These are phyloP conservation scores for Chlorella sp. DNA, from an alignment of 139 green algal genomes.

Conservation along the genomic window DNA sequence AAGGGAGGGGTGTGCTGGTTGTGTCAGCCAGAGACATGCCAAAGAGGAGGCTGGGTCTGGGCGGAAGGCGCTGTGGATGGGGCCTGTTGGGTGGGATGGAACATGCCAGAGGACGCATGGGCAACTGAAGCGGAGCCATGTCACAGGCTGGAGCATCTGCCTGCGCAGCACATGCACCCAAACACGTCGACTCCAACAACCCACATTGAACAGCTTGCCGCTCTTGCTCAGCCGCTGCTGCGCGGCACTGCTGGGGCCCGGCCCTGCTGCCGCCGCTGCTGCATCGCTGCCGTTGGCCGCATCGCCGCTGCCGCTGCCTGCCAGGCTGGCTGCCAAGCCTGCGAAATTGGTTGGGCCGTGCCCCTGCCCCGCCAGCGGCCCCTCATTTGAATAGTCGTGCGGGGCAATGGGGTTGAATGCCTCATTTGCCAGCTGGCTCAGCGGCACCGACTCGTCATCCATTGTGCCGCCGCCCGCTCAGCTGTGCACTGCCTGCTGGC, in stretches of 20 bases:
- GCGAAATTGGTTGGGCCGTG: conserved; percentile 17
- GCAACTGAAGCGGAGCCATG: too few species aligned
- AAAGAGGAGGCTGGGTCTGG: conserved; percentile 69
- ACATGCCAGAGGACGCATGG: too few species aligned
- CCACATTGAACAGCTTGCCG: conserved; percentile 39
- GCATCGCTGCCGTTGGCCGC: neutral
- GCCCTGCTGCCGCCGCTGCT: neutral
- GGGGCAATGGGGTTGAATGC: neutral
- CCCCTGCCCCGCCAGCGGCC: neutral
- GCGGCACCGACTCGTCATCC: conserved; percentile 17
- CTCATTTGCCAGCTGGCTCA: conserved; percentile 33
- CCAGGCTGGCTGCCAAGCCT: neutral
- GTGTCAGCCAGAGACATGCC: conserved; percentile 14
- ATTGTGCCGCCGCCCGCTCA: neutral
- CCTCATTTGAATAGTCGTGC: neutral
- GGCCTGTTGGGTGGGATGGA: too few species aligned
- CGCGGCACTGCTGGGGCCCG: neutral
- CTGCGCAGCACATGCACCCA: neutral
- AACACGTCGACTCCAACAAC: neutral
- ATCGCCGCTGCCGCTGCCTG: neutral
- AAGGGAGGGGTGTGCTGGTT: neutral
- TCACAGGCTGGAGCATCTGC: too few species aligned
- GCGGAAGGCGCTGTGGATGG: conserved; percentile 65
- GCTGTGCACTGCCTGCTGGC: neutral
- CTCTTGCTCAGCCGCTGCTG: neutral